Percentiles rank a stretch among this genome's conserved stretches.
Evolutionary conservation across 495 filamentous ascomycete species (phyloP).

Genomic region (Penicillium argentinense): DNA sequence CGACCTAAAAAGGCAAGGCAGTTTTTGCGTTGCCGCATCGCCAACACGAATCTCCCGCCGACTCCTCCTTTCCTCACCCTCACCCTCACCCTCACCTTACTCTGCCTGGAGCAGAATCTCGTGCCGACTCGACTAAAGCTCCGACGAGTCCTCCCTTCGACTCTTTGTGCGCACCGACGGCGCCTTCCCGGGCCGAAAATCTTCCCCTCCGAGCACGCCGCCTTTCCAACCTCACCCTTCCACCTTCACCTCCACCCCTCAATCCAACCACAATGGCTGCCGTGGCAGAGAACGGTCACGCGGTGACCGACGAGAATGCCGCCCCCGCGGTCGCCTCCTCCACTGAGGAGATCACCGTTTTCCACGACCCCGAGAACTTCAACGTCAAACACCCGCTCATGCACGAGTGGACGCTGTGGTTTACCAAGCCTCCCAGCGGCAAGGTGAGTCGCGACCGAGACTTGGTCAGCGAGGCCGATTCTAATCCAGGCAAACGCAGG

Average conservation of each 20-base stretch:
- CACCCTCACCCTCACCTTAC: slow-evolving; percentile 14
- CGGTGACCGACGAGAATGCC: slow-evolving; percentile 44
- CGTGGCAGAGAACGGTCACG: slow-evolving; percentile 42
- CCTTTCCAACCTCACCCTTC: slow-evolving; percentile 16
- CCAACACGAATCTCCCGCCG: slow-evolving; percentile 29
- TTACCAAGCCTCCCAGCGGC: slow-evolving; percentile 96
- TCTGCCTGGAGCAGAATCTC: slow-evolving; percentile 55
- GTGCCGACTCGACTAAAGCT: too few species aligned
- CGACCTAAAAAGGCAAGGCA: slow-evolving; percentile 43
- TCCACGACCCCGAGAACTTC: slow-evolving; percentile 97
- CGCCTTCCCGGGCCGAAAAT: slow-evolving; percentile 35
- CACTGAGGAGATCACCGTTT: slow-evolving; percentile 69
- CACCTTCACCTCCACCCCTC: slow-evolving; percentile 16
- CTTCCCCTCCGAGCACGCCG: slow-evolving; percentile 21
- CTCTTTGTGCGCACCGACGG: too few species aligned
- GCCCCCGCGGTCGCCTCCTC: slow-evolving; percentile 32
- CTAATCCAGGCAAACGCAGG: slow-evolving; percentile 49
- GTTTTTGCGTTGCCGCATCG: slow-evolving; percentile 25
- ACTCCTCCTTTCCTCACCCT: slow-evolving; percentile 1
- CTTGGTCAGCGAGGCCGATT: slow-evolving; percentile 1
- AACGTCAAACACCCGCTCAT: slow-evolving; percentile 97
- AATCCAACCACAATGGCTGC: slow-evolving; percentile 37
- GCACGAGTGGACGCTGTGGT: slow-evolving; percentile 98
- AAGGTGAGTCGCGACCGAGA: slow-evolving; percentile 60
- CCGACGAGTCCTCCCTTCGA: too few species aligned